Evolutionary conservation across 805 yeast species (phyloP), one percentile per base, ranked within the genome.

Genomic region (Starmerella bacillaris): DNA sequence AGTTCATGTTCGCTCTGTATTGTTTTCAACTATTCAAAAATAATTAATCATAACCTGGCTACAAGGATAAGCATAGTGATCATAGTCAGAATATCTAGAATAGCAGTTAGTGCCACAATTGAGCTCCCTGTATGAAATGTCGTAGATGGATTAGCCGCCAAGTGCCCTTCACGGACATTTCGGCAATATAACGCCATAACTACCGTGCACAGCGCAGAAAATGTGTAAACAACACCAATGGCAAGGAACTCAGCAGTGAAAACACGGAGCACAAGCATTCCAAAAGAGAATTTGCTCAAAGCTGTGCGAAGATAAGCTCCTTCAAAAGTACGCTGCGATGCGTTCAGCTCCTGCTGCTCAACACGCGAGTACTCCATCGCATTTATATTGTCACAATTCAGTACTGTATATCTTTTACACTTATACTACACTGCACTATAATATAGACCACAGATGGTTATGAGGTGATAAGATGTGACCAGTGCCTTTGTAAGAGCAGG

Each of bases 251-350:
- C 78, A 27, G 51, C 57, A 4, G 71, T 60, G 51, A 78, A 78
- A 26, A 78, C 53, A 51, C 75, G 73, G 44, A 78, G 61, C 14
- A 78, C 65, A 37, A 77, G 55, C 21, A 77, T 57, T 3, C 78
- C 64, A 47, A 79, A 74, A 8, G 82, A 66, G 20, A 79, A 53
- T 35, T 74, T 65, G 16, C 78, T 74, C 21, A 79, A 56, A 16
- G 84, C 76, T 0, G 84, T 70, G 35, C 92, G 55, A 18, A 75
- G 61, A 49, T 79, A 78, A 1, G 92, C 84, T 0, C 92, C 92
- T 49, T 78, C 89, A 48, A 77, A 78, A 0, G 92, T 78, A 37
- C 92, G 55, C 54, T 78, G 89, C 46, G 75, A 76, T 0, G 86
- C 89, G 45, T 55, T 43, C n/a, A 52, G 37, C 21, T 51, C 56